Conservation (phyloP, 257 asterid species). For the Nicotiana paniculata region DNA sequence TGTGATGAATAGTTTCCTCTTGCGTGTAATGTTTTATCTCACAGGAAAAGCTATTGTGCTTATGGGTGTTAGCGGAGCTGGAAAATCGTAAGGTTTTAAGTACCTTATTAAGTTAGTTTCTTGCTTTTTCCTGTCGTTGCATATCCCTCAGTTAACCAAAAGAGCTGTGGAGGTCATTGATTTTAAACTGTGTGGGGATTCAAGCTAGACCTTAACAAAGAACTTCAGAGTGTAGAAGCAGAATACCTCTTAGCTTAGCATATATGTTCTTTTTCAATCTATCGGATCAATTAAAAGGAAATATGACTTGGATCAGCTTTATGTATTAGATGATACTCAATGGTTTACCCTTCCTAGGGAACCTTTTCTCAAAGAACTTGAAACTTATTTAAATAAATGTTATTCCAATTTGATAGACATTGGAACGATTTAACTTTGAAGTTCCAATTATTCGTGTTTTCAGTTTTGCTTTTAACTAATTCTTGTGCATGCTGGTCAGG, state of each 20-base stretch:
- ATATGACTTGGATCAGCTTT: neutral
- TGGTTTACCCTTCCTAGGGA: neutral
- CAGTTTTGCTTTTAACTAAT: neutral
- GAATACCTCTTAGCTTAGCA: neutral
- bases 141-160: neutral
- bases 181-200: neutral
- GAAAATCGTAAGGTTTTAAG: slow-evolving; percentile 63
- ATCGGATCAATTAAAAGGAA: neutral
- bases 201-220: neutral
- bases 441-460: neutral
- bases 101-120: neutral
- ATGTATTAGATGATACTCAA: neutral
- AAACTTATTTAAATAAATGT: neutral
- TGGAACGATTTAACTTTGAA: neutral
- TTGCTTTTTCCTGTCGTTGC: neutral
- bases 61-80: slow-evolving; percentile 89
- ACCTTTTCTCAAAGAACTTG: neutral
- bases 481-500: slow-evolving; percentile 20
- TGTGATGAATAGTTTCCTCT: neutral
- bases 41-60: slow-evolving; percentile 66
- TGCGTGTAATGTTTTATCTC: neutral
- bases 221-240: neutral
- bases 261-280: neutral
- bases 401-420: neutral
- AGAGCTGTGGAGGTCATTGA: neutral